Base-by-base conservation (phyloP, 2,329 filamentous ascomycete species). In the Colletotrichum karsti region DNA sequence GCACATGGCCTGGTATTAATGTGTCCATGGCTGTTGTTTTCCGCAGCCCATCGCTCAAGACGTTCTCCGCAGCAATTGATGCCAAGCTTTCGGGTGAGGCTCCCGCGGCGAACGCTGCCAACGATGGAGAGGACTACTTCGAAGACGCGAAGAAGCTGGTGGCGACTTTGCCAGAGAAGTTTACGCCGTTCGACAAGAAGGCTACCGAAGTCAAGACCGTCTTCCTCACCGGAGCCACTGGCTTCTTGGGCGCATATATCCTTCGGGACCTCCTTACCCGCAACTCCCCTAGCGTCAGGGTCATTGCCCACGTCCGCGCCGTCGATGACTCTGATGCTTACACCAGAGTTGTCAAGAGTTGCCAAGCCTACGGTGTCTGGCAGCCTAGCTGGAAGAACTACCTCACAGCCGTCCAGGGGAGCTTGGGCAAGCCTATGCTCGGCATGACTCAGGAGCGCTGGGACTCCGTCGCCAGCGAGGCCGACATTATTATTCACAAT, bases 181-280 rank as follows among this genome's bases (percentile, higher is more conserved):
- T 51, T 51, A 24, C 24, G 24, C 46, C 46, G 13, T 51, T 51
- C 46, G 18, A 51, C 9, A 51, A 51, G 46, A 35, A 51, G 46
- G 46, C 46, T 33, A 60, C 44, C 72, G 51, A 57, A 28, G 73
- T 56, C 37, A 61, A 67, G 69, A 94, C 91, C 0, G 85, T 96
- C 10, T 92, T 98, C 78, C 81, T 98, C 5, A 98, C 95, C 3
- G 94, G 95, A 46, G 94, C 93, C 4, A 98, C 95, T 5, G 95
- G 95, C 3, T 98, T 98, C 83, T 80, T 98, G 20, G 95, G 95
- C 28, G 88, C 93, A 0, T 97, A 94, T 75, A 83, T 98, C 10
- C 82, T 97, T 33, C 87, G 87, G 62, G 93, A 97, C 62, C 80
- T 97, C 1, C 84, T 98, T 1, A 87, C 87, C 41, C 85, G 91